Evolutionary conservation across 352 stramenopile species (phyloP).

Genomic region (Aphanomyces stellatus): DNA sequence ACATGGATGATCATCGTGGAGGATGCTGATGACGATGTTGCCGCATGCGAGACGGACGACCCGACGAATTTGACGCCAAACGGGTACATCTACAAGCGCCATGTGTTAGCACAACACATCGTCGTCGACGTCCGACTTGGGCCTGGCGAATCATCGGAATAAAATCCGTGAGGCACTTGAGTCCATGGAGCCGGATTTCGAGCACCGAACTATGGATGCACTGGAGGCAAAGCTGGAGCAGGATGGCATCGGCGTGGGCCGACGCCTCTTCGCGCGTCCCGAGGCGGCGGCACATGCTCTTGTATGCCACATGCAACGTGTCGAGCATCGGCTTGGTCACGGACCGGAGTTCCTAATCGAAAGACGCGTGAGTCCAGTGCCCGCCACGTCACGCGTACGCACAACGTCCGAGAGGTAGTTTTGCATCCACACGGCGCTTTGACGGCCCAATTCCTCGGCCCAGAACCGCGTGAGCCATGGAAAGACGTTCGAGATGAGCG

Average conservation of each 20-base stretch:
- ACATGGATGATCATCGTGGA: slow-evolving; percentile 1
- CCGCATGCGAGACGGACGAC: neutral
- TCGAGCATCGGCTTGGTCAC: slow-evolving; percentile 20
- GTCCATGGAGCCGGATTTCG: slow-evolving; percentile 11
- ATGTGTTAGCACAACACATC: neutral
- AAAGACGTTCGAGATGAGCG: slow-evolving; percentile 5
- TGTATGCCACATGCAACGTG: slow-evolving; percentile 7
- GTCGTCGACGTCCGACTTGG: neutral
- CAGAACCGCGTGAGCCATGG: slow-evolving; percentile 10
- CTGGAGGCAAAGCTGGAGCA: slow-evolving; percentile 3
- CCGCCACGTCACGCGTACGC: neutral
- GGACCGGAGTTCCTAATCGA: slow-evolving; percentile 9
- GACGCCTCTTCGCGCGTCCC: neutral
- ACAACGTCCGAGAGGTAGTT: neutral
- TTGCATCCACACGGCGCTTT: neutral
- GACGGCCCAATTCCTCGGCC: neutral
- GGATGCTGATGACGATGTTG: neutral
- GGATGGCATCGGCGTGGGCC: neutral
- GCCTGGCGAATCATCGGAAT: slow-evolving; percentile 14
- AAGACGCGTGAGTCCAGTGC: too few species aligned
- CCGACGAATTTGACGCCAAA: slow-evolving; percentile 7
- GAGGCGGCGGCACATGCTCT: slow-evolving; percentile 9
- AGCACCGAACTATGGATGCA: slow-evolving; percentile 10
- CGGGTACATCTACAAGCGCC: slow-evolving; percentile 7
- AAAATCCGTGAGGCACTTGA: slow-evolving; percentile 18